Evolutionary conservation across 2,329 filamentous ascomycete genomes (phyloP).

Genomic region (Tolypocladium ovalisporum): DNA sequence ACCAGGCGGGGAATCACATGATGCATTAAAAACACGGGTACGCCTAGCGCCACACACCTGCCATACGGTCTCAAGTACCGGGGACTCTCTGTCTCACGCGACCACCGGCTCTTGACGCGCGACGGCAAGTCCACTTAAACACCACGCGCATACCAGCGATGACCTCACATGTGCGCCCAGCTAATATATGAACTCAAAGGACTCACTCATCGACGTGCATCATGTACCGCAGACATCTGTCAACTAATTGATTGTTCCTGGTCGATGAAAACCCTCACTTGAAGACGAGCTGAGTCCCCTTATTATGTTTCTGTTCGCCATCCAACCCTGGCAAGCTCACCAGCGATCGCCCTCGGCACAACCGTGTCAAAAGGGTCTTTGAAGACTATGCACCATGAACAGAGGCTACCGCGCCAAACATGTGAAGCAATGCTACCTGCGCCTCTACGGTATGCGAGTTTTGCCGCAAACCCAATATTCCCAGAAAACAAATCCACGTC

Average conservation of each 20-base stretch:
- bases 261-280: neutral
- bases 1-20: constrained; percentile 24
- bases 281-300: neutral
- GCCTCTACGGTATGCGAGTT: constrained; percentile 9
- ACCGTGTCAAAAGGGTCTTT: neutral
- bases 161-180: neutral
- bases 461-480: constrained; percentile 4
- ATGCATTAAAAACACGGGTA: neutral
- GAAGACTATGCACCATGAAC: constrained; percentile 2
- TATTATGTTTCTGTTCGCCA: neutral
- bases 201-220: neutral
- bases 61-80: neutral
- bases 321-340: neutral
- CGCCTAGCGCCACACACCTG: neutral
- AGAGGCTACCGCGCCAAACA: neutral
- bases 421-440: constrained; percentile 8
- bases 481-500: neutral
- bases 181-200: neutral
- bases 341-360: neutral
- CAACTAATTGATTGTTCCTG: neutral
- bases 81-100: neutral
- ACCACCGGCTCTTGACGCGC: neutral
- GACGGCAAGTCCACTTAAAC: neutral
- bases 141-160: neutral
- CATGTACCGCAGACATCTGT: neutral